Evolutionary conservation across 305 asterid genomes (phyloP), one percentile per base, ranked within the genome.

Genomic region (Euphrasia arctica): DNA sequence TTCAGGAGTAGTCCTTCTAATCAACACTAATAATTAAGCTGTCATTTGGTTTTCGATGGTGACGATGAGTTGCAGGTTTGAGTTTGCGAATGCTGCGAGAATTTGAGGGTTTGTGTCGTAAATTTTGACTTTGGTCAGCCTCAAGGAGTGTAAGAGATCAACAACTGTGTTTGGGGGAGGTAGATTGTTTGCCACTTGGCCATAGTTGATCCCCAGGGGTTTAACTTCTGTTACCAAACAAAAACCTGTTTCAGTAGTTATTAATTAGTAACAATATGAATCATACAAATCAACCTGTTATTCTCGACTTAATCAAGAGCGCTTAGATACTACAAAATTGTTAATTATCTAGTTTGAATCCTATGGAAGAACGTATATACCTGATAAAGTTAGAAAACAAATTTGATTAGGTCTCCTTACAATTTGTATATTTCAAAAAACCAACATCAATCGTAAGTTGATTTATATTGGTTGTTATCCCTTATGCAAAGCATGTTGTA

Each of bases 31-130:
- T 18, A 18, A 18, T 18, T 18, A 18, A 18, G 22, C 22, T 18
- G 22, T 18, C 39, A 81, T 65, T 49, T 85, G 75, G 69, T 83
- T 85, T 34, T 81, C 77, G 15, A 81, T 72, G 2, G 83, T 85
- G 15, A 82, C 80, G 60, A 85, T 60, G 28, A 85, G 76, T 62
- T 79, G 76, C 29, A 82, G 22, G 27, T 63, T 72, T 12, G 89
- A 80, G 64, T 82, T 80, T 25, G 89, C 87, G 29, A 85, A 75
- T 56, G 87, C 76, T n/a, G 69, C 68, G 7, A 85, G 75, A 2
- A 85, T 64, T 50, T 57, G 82, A 41, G 92, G 89, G 73, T 85
- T 81, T 0, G 85, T 77, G 71, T 85, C 92, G 54, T 85, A 85
- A 31, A 85, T 74, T 66, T 87, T 74, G 1, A 75, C 77, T 67